Percentiles rank a stretch among this genome's conserved stretches.
These are phyloP conservation scores for Nakazawaea ambrosiae DNA, from an alignment of 805 yeast species.

Conservation along the genomic window DNA sequence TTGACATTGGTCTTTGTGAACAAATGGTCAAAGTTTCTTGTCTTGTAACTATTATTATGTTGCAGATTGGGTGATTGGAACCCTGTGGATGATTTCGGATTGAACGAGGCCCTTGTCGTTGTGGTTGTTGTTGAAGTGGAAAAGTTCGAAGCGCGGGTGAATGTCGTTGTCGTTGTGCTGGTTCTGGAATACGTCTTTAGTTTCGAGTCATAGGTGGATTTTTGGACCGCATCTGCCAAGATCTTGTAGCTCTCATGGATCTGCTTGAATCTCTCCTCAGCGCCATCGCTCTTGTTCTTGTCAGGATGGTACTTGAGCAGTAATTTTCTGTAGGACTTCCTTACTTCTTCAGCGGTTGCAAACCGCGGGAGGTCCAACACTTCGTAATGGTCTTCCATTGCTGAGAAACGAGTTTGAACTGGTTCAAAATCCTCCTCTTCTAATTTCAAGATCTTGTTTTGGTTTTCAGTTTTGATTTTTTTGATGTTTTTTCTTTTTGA, in stretches of 20 bases:
- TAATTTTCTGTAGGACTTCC: constrained; percentile 71
- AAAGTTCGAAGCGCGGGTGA: neutral
- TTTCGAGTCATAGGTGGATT: constrained; percentile 5
- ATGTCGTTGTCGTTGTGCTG: constrained; percentile 1
- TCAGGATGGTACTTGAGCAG: constrained; percentile 79
- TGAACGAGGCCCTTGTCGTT: constrained; percentile 7
- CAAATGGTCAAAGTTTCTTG: constrained; percentile 9
- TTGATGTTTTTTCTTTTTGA: neutral
- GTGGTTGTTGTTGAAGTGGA: neutral
- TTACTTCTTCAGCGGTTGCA: constrained; percentile 55
- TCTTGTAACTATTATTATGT: constrained; percentile 5
- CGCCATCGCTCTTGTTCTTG: constrained; percentile 48
- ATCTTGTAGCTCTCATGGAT: constrained; percentile 6
- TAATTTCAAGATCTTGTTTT: neutral
- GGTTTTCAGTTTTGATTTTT: neutral
- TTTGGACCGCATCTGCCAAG: neutral
- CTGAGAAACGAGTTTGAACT: neutral
- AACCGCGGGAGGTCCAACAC: constrained; percentile 44
- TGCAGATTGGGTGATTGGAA: constrained; percentile 2
- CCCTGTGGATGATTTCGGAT: constrained; percentile 9
- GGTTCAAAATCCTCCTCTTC: neutral
- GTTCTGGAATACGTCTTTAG: neutral
- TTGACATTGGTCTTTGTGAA: constrained; percentile 2
- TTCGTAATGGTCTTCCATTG: constrained; percentile 52
- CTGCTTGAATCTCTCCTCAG: constrained; percentile 6